Evolutionary conservation across 805 yeast genomes (phyloP).

Genomic region (Scheffersomyces lignosus): DNA sequence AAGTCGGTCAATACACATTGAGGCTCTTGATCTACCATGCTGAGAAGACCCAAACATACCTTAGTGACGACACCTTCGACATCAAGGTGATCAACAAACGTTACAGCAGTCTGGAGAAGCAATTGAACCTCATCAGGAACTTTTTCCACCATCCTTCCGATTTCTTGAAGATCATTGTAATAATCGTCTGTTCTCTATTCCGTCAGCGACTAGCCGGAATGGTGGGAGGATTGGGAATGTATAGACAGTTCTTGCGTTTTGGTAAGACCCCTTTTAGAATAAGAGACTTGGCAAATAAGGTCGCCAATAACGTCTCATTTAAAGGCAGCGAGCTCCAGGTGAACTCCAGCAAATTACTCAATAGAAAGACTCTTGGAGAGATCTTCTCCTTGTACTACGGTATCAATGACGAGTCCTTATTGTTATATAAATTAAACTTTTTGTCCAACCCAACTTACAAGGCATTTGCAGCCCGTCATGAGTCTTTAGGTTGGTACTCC

Average conservation of each 20-base stretch:
- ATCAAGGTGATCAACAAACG: constrained; percentile 27
- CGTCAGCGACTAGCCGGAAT: constrained; percentile 42
- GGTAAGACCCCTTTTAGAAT: constrained; percentile 68
- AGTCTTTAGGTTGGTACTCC: constrained; percentile 66
- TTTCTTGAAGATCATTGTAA: constrained; percentile 33
- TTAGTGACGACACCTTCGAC: constrained; percentile 36
- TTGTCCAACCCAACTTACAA: constrained; percentile 34
- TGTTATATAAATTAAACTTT: constrained; percentile 56
- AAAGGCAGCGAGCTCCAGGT: constrained; percentile 9
- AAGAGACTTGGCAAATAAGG: constrained; percentile 33
- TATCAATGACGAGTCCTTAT: constrained; percentile 60
- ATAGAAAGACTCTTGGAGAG: constrained; percentile 50
- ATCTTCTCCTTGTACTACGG: constrained; percentile 61
- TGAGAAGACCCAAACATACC: constrained; percentile 32
- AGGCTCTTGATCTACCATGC: constrained; percentile 53
- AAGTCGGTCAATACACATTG: constrained; percentile 58
- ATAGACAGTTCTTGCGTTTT: constrained; percentile 68
- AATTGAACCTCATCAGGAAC: constrained; percentile 32
- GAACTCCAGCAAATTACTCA: constrained; percentile 25
- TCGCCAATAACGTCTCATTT: constrained; percentile 16
- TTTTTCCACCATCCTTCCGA: constrained; percentile 38
- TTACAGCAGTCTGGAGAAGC: constrained; percentile 32
- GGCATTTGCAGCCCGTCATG: constrained; percentile 51
- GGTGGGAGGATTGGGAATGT: constrained; percentile 49
- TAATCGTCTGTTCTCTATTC: constrained; percentile 41